These are phyloP conservation scores for Arctium lappa DNA, from an alignment of 129 eudicot species.

Conservation along the genomic window DNA sequence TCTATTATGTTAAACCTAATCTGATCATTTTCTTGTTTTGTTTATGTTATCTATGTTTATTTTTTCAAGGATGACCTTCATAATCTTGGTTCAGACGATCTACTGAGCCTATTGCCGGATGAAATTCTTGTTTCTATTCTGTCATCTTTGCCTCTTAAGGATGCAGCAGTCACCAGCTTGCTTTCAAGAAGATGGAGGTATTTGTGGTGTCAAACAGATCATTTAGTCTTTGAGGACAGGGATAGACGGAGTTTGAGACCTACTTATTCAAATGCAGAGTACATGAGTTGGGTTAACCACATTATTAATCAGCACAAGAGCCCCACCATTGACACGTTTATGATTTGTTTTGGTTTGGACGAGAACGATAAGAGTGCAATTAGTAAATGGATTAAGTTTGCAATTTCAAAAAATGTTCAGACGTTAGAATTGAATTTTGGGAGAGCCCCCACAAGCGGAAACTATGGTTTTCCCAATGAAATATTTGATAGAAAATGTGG, in stretches of 20 bases:
- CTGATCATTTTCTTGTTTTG: neutral
- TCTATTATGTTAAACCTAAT: neutral
- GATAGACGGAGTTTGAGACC: neutral
- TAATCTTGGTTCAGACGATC: neutral
- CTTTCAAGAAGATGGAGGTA: constrained; percentile 33
- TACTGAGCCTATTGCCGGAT: constrained; percentile 16
- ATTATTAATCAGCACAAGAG: constrained; percentile 21
- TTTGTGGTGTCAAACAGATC: constrained; percentile 28
- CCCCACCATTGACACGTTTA: constrained; percentile 10
- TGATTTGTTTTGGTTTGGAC: constrained; percentile 29
- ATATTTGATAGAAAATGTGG: neutral
- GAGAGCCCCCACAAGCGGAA: neutral
- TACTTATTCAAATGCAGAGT: neutral
- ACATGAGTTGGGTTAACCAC: constrained; percentile 38
- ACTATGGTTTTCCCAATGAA: constrained; percentile 25
- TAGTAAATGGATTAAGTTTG: constrained; percentile 39
- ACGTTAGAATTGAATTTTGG: constrained; percentile 38
- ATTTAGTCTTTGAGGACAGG: constrained; percentile 33
- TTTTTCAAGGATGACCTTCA: neutral
- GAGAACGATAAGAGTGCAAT: constrained; percentile 7
- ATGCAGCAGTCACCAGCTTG: constrained; percentile 34
- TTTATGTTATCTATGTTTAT: neutral
- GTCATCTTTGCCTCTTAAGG: constrained; percentile 37
- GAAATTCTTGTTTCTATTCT: constrained; percentile 36
- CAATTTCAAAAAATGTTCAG: constrained; percentile 26